Base-by-base conservation (phyloP, 352 stramenopile species). In the Phytophthora parvispora region DNA sequence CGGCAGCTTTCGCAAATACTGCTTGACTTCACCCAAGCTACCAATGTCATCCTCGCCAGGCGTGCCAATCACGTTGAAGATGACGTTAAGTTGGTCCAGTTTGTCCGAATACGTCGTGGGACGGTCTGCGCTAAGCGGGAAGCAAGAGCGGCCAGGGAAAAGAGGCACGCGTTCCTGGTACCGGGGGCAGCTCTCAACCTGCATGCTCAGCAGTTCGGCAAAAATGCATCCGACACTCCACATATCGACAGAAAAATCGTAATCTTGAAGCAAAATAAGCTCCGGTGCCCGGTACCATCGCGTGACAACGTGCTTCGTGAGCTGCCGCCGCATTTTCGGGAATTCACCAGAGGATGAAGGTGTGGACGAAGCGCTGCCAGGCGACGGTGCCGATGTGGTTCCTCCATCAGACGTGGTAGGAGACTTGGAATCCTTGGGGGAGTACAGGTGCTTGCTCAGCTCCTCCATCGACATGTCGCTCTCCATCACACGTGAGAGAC, bases 251-350 rank as follows among this genome's bases (percentile, higher is more conserved):
- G 97, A 93, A 48, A 97, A 96, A 56, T 87, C 95, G 80, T 99
- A 99, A 49, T 97, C 85, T 64, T 84, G 77, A 45, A 99, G 94
- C 36, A 99, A 74, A 74, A 99, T 99, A 4, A 99, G 86, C 75
- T 99, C 97, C 3, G 97, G 97, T 0, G 92, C 92, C 36, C 97
- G 85, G 79, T 99, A 99, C 96, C 97, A 99, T n/a, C 98, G 82
- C 60, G 98, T 99, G 1, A 99, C 98, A 38, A 99, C 98, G 84
- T 99, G 97, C 69, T 98, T 99, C 18, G 98, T 99, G 31, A 99
- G 73, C 72, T 99, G 97, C 20, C 97, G 86, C 43, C 77, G 75
- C 58, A 95, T 86, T 72, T 94, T 93, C 0, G 84, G 83, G 5
- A 88, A 83, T 18, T 78, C 62, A 25, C 77, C 82, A 13, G 80